These are phyloP conservation scores for Cercospora sojina DNA, from an alignment of 2,329 filamentous ascomycete species.

Conservation along the genomic window DNA sequence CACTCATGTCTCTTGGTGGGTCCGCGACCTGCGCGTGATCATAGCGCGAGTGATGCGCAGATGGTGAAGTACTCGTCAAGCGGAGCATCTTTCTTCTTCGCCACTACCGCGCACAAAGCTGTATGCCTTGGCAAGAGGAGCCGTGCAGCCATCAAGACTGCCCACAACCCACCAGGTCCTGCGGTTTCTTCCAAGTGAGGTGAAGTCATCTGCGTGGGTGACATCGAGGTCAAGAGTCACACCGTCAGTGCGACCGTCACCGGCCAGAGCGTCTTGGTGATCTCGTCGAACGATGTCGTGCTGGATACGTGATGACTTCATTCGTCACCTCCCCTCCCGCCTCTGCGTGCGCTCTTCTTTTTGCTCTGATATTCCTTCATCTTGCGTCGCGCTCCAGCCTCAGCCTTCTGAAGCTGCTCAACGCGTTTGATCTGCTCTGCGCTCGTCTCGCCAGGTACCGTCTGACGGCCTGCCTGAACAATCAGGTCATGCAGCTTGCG, in stretches of 20 bases:
- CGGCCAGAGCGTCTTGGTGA: not conserved
- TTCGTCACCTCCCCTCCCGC: conserved; percentile 35
- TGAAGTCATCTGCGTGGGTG: not conserved
- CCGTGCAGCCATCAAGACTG: not conserved
- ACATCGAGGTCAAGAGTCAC: not conserved
- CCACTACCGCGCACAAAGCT: conserved; percentile 51
- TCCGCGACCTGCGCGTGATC: not conserved
- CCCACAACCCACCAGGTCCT: not conserved
- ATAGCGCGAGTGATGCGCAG: conserved; percentile 39
- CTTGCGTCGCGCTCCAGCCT: conserved; percentile 58
- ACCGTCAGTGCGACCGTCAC: too few relatives aligned
- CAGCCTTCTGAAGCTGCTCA: conserved; percentile 56
- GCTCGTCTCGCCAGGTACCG: conserved; percentile 61
- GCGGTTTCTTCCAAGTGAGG: not conserved
- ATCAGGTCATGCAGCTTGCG: conserved; percentile 58
- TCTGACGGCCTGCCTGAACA: conserved; percentile 49
- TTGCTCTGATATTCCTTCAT: conserved; percentile 61
- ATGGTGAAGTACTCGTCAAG: conserved; percentile 51
- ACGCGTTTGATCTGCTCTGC: conserved; percentile 56
- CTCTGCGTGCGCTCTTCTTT: conserved; percentile 59
- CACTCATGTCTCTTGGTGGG: not conserved
- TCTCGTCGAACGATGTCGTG: not conserved
- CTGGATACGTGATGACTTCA: conserved; percentile 22
- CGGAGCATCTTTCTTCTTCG: conserved; percentile 47
- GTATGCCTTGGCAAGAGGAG: conserved; percentile 14